Evolutionary conservation across 2,329 filamentous ascomycete species (phyloP), one percentile per base, ranked within the genome.

Genomic region (Aspergillus hortae): DNA sequence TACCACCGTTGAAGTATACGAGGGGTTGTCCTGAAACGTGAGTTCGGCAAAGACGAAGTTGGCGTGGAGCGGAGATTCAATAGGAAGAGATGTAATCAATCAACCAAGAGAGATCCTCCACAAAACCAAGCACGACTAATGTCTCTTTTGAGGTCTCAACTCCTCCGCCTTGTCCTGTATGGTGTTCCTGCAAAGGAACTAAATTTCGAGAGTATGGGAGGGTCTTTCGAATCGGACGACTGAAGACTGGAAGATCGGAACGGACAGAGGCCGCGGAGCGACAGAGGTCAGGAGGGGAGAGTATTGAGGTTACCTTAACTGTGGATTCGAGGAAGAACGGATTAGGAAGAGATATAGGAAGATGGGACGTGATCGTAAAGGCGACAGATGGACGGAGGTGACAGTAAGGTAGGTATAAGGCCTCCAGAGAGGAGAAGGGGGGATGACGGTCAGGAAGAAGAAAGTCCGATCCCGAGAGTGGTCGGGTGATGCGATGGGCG

Each of bases 11-110:
- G 53, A 38, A 38, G 12, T 15, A 38, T n/a, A 23, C n/a, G 48
- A 45, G 52, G 41, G 35, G 43, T 27, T 27, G 49, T 55, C 54
- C 60, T 61, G 59, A 45, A 55, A 59, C 48, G 56, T 64, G 57
- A 61, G 57, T 44, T 54, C 55, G 56, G 57, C 51, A 38, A 50
- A 19, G 47, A 48, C 35, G 45, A 41, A 41, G 17, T 48, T 49
- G 38, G 40, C 42, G 35, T 21, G 46, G 23, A 44, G 36, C 44
- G 44, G 35, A 46, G 27, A 11, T 12, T 40, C 25, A 35, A 45
- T 21, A 27, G 17, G 23, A 21, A 32, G 14, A 38, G 30, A 15
- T 12, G 23, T 23, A 6, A 23, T 23, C 23, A 44, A 48, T 43
- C 40, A 47, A 38, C 14, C 35, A 10, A 42, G 40, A 5, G 17